Evolutionary conservation across 2,329 filamentous ascomycete species (phyloP).

Genomic region (Dichotomopilus funicola): DNA sequence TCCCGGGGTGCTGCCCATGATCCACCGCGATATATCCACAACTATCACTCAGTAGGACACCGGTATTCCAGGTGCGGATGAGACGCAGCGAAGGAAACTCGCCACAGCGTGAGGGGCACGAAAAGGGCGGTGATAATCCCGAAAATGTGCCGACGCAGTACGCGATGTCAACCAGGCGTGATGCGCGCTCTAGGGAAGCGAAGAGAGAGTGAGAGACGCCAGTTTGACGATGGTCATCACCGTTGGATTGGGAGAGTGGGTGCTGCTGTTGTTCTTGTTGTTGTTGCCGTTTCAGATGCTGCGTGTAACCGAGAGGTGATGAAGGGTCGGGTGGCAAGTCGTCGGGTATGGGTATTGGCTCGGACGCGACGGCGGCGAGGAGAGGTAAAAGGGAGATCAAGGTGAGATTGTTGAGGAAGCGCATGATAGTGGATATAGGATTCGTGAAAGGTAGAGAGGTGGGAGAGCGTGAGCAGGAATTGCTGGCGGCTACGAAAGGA

Average conservation of each 20-base stretch:
- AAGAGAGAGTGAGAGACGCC: slow-evolving; percentile 60
- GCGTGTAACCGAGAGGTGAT: neutral
- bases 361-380: neutral
- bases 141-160: slow-evolving; percentile 79
- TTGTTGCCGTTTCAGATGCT: too few species aligned
- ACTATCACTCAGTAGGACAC: slow-evolving; percentile 76
- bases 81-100: slow-evolving; percentile 79
- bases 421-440: neutral
- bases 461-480: too few species aligned
- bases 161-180: slow-evolving; percentile 87
- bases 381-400: neutral
- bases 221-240: neutral
- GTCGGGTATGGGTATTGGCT: neutral
- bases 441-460: neutral
- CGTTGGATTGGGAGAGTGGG: neutral
- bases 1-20: slow-evolving; percentile 29
- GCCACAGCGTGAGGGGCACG: slow-evolving; percentile 74
- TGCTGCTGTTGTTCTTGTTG: neutral
- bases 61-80: slow-evolving; percentile 84
- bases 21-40: slow-evolving; percentile 94
- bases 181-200: slow-evolving; percentile 73
- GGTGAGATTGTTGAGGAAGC: neutral
- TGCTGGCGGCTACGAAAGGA: neutral
- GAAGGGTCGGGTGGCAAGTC: neutral
- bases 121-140: slow-evolving; percentile 76